phyloP scores from a whole-genome alignment of 495 filamentous ascomycete genomes.

The Xylaria cubensis region DNA sequence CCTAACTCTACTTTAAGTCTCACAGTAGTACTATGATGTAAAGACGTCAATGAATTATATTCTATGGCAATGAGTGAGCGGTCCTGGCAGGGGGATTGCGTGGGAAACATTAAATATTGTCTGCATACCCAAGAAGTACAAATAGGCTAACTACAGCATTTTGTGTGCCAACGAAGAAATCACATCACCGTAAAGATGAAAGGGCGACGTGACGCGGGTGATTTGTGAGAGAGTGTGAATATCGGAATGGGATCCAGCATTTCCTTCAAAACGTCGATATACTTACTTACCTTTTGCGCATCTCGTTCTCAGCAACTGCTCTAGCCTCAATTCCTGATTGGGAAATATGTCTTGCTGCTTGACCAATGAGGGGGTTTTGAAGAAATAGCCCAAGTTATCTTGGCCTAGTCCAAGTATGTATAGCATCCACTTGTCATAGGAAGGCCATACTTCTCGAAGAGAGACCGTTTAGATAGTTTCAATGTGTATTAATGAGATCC shows the following conservation, averaged over 20 bases:
- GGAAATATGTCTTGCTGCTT: conserved; percentile 3
- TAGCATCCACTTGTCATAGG: not conserved
- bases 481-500: no score
- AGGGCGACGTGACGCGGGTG: not conserved
- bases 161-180: not conserved
- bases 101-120: not conserved
- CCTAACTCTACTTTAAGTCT: no score
- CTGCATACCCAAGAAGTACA: not conserved
- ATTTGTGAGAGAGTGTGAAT: not conserved
- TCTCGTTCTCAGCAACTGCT: not conserved
- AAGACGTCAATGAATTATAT: no score
- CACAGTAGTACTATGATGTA: no score
- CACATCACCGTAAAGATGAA: not conserved
- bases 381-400: not conserved
- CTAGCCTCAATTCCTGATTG: conserved; percentile 3
- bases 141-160: not conserved
- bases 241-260: not conserved
- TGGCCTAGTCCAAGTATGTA: not conserved
- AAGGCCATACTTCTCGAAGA: not conserved
- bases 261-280: not conserved
- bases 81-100: not conserved
- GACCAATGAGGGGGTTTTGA: not conserved
- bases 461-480: no score
- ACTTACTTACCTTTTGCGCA: not conserved
- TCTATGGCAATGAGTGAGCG: not conserved